Conservation (phyloP, 1,284 basidiomycete species). For the Sanguinoderma infundibulare region DNA sequence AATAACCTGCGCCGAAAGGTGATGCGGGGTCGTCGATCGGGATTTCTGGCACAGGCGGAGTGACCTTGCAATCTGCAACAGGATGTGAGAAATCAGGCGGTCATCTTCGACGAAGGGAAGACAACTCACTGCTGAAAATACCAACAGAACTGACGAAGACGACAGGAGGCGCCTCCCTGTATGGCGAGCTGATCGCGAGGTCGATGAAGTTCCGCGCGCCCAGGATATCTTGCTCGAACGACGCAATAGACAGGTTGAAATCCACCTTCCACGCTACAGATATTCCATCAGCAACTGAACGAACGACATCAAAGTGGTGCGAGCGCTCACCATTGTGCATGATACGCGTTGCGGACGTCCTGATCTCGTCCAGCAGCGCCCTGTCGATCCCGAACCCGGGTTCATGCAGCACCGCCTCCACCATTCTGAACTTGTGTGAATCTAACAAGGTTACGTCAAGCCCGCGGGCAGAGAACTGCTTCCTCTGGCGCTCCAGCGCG, state of each 20-base stretch:
- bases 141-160: constrained; percentile 39
- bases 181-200: constrained; percentile 33
- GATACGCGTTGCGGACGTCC: constrained; percentile 29
- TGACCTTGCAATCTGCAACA: constrained; percentile 17
- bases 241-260: constrained; percentile 36
- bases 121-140: constrained; percentile 28
- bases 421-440: too few species aligned
- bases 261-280: constrained; percentile 42
- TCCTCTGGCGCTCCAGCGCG: constrained; percentile 33
- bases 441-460: constrained; percentile 33
- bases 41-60: constrained; percentile 14
- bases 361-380: constrained; percentile 29
- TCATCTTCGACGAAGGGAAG: background rate
- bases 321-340: constrained; percentile 36
- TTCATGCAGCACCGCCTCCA: constrained; percentile 36
- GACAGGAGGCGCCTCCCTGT: constrained; percentile 27
- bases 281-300: background rate
- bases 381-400: constrained; percentile 34
- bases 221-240: constrained; percentile 29
- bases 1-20: too few species aligned
- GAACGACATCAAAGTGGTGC: background rate
- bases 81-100: background rate
- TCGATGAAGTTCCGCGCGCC: constrained; percentile 26
- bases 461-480: constrained; percentile 34
- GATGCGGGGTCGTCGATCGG: constrained; percentile 25